These are phyloP conservation scores for Jatropha podagrica DNA, from an alignment of 441 rosid species.

Conservation along the genomic window DNA sequence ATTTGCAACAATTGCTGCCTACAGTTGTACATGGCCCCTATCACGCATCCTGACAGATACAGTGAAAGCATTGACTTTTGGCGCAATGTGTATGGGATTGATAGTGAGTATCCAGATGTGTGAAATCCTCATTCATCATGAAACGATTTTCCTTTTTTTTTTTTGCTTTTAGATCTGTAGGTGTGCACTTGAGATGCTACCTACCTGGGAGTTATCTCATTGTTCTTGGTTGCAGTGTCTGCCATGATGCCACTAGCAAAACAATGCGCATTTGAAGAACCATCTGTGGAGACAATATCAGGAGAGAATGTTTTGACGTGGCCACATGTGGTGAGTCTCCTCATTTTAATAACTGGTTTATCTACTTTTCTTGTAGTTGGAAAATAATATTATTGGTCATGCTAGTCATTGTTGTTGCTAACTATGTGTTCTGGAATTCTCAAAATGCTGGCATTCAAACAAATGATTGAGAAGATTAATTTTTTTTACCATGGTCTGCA, in stretches of 20 bases:
- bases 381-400: background rate
- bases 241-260: slow-evolving; percentile 92
- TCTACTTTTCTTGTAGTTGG: background rate
- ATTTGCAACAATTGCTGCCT: slow-evolving; percentile 29
- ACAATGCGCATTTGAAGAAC: slow-evolving; percentile 97
- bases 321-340: slow-evolving; percentile 86
- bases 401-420: background rate
- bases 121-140: slow-evolving; percentile 21
- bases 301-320: slow-evolving; percentile 94
- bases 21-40: slow-evolving; percentile 96
- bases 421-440: background rate
- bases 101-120: slow-evolving; percentile 64
- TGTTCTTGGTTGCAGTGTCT: slow-evolving; percentile 71
- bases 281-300: slow-evolving; percentile 83
- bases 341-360: background rate
- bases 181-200: slow-evolving; percentile 11
- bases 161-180: slow-evolving; percentile 15
- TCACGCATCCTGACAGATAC: slow-evolving; percentile 93
- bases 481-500: background rate
- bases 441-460: background rate
- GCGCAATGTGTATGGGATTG: slow-evolving; percentile 97
- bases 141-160: slow-evolving; percentile 6
- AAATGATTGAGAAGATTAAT: background rate
- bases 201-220: slow-evolving; percentile 10
- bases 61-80: slow-evolving; percentile 88